Percentiles rank a stretch among this genome's conserved stretches.
phyloP scores from a whole-genome alignment of 1,284 basidiomycete genomes.

The Mycena citricolor region DNA sequence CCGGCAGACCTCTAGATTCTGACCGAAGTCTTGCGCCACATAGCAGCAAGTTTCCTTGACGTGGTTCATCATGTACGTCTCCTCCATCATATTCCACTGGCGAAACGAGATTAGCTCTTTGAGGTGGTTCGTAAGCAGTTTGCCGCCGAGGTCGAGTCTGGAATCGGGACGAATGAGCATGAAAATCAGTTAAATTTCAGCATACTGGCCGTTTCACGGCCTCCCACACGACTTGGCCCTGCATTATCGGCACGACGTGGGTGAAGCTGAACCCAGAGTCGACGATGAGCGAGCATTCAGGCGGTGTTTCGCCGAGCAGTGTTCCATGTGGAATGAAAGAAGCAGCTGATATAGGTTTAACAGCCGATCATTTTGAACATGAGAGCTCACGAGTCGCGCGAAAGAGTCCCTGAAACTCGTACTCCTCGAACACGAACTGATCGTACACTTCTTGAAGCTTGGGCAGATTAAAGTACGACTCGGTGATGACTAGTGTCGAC shows the following conservation, averaged over 20 bases:
- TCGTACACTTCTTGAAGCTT: conserved; percentile 91
- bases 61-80: conserved; percentile 89
- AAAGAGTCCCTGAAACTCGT: conserved; percentile 85
- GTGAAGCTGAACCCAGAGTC: conserved; percentile 94
- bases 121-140: conserved; percentile 91
- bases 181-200: conserved; percentile 5
- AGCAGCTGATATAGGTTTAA: conserved; percentile 54
- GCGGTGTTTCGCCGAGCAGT: conserved; percentile 54
- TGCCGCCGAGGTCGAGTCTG: conserved; percentile 92
- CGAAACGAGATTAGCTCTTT: conserved; percentile 93
- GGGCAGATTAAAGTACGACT: conserved; percentile 91
- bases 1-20: conserved; percentile 81
- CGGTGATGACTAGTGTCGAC: conserved; percentile 81
- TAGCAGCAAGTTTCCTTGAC: conserved; percentile 89
- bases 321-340: conserved; percentile 72
- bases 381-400: conserved; percentile 73
- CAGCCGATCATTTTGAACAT: conserved; percentile 24
- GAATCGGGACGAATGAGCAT: conserved; percentile 25
- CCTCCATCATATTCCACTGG: conserved; percentile 98
- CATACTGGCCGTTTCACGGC: conserved; percentile 73
- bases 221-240: conserved; percentile 72
- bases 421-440: conserved; percentile 94
- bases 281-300: conserved; percentile 82
- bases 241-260: conserved; percentile 84
- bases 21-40: conserved; percentile 72